These are phyloP conservation scores for Berberis vulgaris DNA, from an alignment of 164 flowering plant species.

Conservation along the genomic window DNA sequence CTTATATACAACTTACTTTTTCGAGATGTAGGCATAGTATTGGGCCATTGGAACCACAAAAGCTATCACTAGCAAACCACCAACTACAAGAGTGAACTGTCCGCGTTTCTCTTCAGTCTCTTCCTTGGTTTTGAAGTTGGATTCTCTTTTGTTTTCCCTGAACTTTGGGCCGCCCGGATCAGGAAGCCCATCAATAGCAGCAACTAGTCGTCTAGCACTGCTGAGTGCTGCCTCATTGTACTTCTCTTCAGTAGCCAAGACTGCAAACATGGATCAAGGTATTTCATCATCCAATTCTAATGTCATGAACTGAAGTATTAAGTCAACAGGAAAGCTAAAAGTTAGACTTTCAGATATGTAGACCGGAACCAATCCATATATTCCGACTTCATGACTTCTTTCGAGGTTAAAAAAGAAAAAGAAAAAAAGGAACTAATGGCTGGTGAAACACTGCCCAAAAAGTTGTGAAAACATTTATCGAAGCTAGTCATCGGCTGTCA, in stretches of 20 bases:
- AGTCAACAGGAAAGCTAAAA: not conserved
- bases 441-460: no score
- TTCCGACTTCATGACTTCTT: no score
- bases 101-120: constrained; percentile 98
- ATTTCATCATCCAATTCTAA: constrained; percentile 4
- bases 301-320: not conserved
- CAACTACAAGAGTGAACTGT: constrained; percentile 92
- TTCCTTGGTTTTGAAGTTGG: constrained; percentile 85
- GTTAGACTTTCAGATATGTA: not conserved
- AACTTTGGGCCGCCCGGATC: constrained; percentile 84
- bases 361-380: no score
- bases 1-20: constrained; percentile 12
- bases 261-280: constrained; percentile 31
- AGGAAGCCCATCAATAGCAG: constrained; percentile 94
- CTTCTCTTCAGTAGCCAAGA: constrained; percentile 92
- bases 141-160: constrained; percentile 82
- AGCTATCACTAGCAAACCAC: constrained; percentile 90
- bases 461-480: no score
- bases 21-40: constrained; percentile 91
- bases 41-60: constrained; percentile 99
- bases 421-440: no score
- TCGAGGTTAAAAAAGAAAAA: no score
- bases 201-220: constrained; percentile 80
- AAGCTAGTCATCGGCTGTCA: no score
- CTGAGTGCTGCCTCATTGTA: constrained; percentile 84